Percentiles rank a stretch among this genome's conserved stretches.
Evolutionary conservation across 139 green algal genomes (phyloP).

Genomic region (Picochlorum sp.): DNA sequence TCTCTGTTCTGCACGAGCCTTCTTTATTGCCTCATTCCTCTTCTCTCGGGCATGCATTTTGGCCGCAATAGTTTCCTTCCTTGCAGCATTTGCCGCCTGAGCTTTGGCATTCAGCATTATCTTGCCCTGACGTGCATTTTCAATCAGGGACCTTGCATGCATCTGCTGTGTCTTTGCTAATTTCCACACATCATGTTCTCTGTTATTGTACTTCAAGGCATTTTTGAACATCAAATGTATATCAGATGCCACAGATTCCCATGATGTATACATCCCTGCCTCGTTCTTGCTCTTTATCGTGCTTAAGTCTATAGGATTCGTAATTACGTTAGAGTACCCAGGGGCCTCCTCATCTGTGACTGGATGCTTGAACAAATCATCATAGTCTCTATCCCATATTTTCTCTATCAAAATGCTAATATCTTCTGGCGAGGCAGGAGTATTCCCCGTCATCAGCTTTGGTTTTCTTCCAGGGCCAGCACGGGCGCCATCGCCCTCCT

Average conservation of each 20-base stretch:
- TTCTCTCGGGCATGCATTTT: background rate
- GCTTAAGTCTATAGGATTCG: conserved; percentile 71
- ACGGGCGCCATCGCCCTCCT: background rate
- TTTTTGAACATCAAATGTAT: conserved; percentile 57
- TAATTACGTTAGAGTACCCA: conserved; percentile 51
- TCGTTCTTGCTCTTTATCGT: conserved; percentile 56
- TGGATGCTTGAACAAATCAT: conserved; percentile 44
- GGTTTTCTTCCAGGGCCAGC: background rate
- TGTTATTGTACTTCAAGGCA: conserved; percentile 48
- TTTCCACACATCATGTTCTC: conserved; percentile 10
- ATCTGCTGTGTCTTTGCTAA: conserved; percentile 15
- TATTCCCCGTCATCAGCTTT: background rate
- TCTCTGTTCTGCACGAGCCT: conserved; percentile 20
- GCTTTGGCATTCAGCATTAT: background rate
- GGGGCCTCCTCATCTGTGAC: conserved; percentile 55
- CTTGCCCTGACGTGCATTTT: background rate
- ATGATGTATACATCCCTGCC: conserved; percentile 31
- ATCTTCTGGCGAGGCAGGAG: background rate
- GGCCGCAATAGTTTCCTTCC: background rate
- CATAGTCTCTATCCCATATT: conserved; percentile 41
- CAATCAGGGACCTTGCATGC: background rate
- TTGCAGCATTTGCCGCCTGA: background rate
- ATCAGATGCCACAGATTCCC: conserved; percentile 35
- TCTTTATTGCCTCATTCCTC: conserved; percentile 14
- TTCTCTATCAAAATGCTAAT: conserved; percentile 26